phyloP scores from a whole-genome alignment of 1,284 basidiomycete species.

The Microbotryum saponariae region DNA sequence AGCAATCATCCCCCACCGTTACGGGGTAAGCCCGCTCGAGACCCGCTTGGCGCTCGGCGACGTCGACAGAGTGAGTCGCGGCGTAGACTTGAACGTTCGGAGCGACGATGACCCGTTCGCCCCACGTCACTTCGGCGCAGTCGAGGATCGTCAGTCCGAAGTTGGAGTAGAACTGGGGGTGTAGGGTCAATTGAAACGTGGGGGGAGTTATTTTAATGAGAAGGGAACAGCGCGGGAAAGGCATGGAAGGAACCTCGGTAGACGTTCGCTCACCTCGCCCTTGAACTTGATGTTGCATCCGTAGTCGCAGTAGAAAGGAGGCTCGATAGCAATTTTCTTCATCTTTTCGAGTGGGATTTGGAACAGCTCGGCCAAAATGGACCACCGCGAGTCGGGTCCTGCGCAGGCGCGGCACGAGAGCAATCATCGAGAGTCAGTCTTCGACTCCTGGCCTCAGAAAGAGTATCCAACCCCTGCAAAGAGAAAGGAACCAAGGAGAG shows the following conservation, averaged over 20 bases:
- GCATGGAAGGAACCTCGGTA: neutral
- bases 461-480: neutral
- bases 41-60: constrained; percentile 27
- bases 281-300: constrained; percentile 24
- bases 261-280: neutral
- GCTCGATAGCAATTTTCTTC: constrained; percentile 31
- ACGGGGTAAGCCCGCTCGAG: constrained; percentile 35
- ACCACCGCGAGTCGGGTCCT: constrained; percentile 4
- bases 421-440: neutral
- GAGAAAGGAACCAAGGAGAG: no score
- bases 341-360: constrained; percentile 18
- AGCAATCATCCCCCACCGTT: constrained; percentile 33
- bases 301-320: constrained; percentile 33
- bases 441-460: neutral
- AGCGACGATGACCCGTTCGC: constrained; percentile 19
- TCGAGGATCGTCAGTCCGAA: constrained; percentile 28
- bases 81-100: constrained; percentile 34
- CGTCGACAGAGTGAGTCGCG: constrained; percentile 28
- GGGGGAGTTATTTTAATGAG: no score
- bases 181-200: neutral
- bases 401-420: neutral
- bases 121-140: constrained; percentile 21
- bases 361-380: constrained; percentile 30
- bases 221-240: neutral
- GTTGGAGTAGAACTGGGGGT: constrained; percentile 27